These are phyloP conservation scores for Metschnikowia arizonensis DNA, from an alignment of 805 yeast genomes.

Conservation along the genomic window DNA sequence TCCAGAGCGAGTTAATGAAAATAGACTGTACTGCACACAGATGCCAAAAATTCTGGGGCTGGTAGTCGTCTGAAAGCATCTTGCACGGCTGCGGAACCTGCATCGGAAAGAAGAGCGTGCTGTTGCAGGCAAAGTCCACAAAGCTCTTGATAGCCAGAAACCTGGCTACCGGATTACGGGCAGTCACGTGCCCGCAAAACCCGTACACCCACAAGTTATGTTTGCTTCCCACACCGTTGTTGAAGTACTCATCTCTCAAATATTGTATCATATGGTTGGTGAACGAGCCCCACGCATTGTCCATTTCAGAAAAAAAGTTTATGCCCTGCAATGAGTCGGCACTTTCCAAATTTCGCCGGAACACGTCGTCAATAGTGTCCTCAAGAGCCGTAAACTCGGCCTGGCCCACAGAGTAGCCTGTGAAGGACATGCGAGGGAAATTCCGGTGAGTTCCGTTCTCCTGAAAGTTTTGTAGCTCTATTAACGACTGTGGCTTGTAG, in stretches of 20 bases:
- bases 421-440: slow-evolving; percentile 39
- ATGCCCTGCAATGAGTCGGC: slow-evolving; percentile 75
- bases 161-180: slow-evolving; percentile 16
- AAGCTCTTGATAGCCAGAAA: slow-evolving; percentile 42
- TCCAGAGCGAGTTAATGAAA: slow-evolving; percentile 43
- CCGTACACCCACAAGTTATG: slow-evolving; percentile 33
- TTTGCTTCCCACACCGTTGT: slow-evolving; percentile 32
- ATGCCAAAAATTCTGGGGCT: slow-evolving; percentile 41
- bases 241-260: slow-evolving; percentile 65
- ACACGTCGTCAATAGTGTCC: slow-evolving; percentile 42
- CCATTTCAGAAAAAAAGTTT: slow-evolving; percentile 64
- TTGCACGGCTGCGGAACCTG: slow-evolving; percentile 11
- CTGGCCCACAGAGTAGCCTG: slow-evolving; percentile 51
- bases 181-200: slow-evolving; percentile 1
- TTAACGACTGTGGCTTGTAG: slow-evolving; percentile 56
- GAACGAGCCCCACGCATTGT: slow-evolving; percentile 84
- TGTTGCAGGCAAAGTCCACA: slow-evolving; percentile 42
- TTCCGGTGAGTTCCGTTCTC: slow-evolving; percentile 24
- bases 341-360: slow-evolving; percentile 64
- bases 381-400: slow-evolving; percentile 48
- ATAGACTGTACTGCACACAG: slow-evolving; percentile 26
- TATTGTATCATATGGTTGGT: slow-evolving; percentile 47
- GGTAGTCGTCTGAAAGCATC: slow-evolving; percentile 8
- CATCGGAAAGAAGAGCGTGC: slow-evolving; percentile 59
- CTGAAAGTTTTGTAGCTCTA: slow-evolving; percentile 58